Evolutionary conservation across 1,139 yeast species (phyloP).

Genomic region (Nematodospora anomalae): DNA sequence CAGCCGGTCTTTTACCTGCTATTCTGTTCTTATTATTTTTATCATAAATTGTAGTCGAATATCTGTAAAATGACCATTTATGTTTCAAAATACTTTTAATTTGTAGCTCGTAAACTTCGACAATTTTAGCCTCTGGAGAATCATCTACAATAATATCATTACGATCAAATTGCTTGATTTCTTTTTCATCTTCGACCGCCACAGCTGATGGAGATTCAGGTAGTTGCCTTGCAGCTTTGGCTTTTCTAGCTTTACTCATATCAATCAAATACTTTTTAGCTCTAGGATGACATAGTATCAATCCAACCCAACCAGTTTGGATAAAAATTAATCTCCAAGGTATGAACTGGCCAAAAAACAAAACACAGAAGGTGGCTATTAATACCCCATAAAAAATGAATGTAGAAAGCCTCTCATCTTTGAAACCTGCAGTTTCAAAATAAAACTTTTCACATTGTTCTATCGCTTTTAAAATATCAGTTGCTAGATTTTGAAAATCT

Average conservation of each 20-base stretch:
- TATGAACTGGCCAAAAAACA: slow-evolving; percentile 59
- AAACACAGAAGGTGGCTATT: slow-evolving; percentile 32
- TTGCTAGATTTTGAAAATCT: slow-evolving; percentile 62
- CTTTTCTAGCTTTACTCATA: slow-evolving; percentile 15
- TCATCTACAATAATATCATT: slow-evolving; percentile 66
- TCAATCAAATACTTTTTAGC: slow-evolving; percentile 35
- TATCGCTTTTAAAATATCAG: slow-evolving; percentile 51
- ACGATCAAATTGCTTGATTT: slow-evolving; percentile 32
- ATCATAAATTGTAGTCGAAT: slow-evolving; percentile 50
- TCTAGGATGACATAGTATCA: slow-evolving; percentile 58
- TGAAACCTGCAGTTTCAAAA: slow-evolving; percentile 68
- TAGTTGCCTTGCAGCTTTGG: slow-evolving; percentile 7
- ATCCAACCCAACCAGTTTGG: slow-evolving; percentile 53
- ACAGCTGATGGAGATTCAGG: slow-evolving; percentile 16
- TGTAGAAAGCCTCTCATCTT: slow-evolving; percentile 69
- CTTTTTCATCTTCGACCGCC: slow-evolving; percentile 7
- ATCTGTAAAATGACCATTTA: slow-evolving; percentile 51
- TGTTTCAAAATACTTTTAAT: slow-evolving; percentile 60
- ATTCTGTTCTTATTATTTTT: slow-evolving; percentile 48
- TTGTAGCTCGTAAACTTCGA: slow-evolving; percentile 78
- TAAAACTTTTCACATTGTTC: slow-evolving; percentile 57
- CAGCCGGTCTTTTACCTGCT: slow-evolving; percentile 63
- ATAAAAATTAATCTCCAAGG: slow-evolving; percentile 67
- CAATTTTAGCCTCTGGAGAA: slow-evolving; percentile 56
- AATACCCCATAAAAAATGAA: slow-evolving; percentile 45